Evolutionary conservation across 2,329 filamentous ascomycete species (phyloP).

Genomic region (Beauveria sp.): DNA sequence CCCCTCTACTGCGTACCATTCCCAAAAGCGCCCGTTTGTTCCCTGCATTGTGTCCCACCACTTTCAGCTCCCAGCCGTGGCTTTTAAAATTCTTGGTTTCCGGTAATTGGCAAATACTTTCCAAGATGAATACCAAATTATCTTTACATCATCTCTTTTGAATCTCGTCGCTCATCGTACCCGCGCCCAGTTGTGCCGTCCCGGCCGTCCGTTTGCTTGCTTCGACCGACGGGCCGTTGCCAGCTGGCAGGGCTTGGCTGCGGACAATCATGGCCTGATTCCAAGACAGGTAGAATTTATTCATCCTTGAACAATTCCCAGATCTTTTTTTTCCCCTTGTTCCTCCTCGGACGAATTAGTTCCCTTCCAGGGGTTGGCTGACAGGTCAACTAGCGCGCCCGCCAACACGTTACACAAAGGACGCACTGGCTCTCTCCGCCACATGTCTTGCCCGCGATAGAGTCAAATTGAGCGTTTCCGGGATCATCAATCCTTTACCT

Average conservation of each 20-base stretch:
- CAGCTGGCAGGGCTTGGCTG: conserved; percentile 5
- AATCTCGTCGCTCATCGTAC: no score
- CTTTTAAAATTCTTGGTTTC: no score
- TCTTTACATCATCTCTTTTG: no score
- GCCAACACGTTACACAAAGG: conserved; percentile 2
- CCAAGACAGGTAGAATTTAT: background rate
- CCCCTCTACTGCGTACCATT: no score
- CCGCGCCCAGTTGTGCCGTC: background rate
- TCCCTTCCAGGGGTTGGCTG: background rate
- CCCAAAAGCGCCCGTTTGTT: no score
- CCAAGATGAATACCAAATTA: no score
- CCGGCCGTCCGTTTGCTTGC: background rate
- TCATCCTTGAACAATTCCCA: background rate
- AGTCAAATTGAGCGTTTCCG: background rate
- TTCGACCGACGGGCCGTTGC: background rate
- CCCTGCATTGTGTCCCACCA: no score
- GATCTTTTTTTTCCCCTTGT: no score
- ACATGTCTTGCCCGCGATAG: background rate
- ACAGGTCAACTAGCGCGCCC: background rate
- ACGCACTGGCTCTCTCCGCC: background rate
- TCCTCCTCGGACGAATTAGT: no score
- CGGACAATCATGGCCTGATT: background rate
- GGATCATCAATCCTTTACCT: background rate
- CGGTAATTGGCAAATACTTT: no score
- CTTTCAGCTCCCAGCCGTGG: no score